Evolutionary conservation across 2,329 filamentous ascomycete species (phyloP).

Genomic region (Pestalotiopsis sp.): DNA sequence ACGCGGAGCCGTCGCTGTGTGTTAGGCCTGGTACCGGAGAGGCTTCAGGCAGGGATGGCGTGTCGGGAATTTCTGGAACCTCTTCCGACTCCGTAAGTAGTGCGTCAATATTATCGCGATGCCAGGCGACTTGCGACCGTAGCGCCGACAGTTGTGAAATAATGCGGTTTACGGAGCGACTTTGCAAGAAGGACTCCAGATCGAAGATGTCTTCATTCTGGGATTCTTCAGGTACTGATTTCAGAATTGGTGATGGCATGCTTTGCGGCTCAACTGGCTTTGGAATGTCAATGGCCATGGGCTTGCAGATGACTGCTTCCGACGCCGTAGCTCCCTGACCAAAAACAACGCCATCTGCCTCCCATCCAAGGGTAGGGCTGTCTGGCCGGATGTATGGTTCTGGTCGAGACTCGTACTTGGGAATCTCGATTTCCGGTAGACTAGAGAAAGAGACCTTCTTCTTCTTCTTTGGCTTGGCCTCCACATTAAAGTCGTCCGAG

Average conservation of each 20-base stretch:
- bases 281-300: neutral
- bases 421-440: conserved; percentile 32
- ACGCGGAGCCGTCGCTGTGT: neutral
- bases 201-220: conserved; percentile 25
- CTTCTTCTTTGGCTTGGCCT: conserved; percentile 26
- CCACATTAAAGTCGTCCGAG: conserved; percentile 24
- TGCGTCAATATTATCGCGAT: conserved; percentile 49
- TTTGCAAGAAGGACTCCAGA: conserved; percentile 40
- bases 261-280: neutral
- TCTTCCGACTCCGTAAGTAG: conserved; percentile 35
- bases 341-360: conserved; percentile 42
- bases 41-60: conserved; percentile 16
- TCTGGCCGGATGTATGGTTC: conserved; percentile 59
- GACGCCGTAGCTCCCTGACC: conserved; percentile 10
- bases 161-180: conserved; percentile 51
- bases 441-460: conserved; percentile 50
- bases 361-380: conserved; percentile 59
- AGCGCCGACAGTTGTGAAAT: conserved; percentile 51
- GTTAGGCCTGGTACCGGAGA: conserved; percentile 15
- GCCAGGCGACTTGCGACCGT: conserved; percentile 50
- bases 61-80: conserved; percentile 20
- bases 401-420: conserved; percentile 30
- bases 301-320: neutral
- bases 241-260: conserved; percentile 13
- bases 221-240: conserved; percentile 15